Percentiles rank a stretch among this genome's conserved stretches.
Conservation (phyloP, 805 yeast genomes). For the Spathaspora sp. region DNA sequence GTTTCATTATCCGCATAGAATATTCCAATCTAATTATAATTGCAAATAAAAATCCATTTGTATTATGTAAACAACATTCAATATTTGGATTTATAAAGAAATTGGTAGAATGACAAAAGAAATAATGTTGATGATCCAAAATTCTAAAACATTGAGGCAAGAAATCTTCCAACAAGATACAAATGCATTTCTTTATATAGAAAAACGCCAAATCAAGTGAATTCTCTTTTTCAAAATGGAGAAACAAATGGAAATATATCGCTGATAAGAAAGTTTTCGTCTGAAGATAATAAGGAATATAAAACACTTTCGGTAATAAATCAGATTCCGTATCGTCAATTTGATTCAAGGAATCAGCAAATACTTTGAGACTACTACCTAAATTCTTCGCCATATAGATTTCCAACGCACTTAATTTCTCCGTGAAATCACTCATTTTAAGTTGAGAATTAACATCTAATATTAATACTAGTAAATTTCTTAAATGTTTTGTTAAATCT, state of each 20-base stretch:
- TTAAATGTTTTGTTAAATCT: conserved; percentile 21
- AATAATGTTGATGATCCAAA: conserved; percentile 18
- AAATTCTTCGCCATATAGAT: conserved; percentile 13
- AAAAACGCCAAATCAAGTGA: conserved; percentile 31
- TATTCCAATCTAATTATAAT: conserved; percentile 26
- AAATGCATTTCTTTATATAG: conserved; percentile 32
- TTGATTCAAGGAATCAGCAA: conserved; percentile 2
- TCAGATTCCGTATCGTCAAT: not conserved
- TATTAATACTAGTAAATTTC: conserved; percentile 31
- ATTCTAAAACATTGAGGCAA: conserved; percentile 30
- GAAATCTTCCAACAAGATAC: conserved; percentile 23
- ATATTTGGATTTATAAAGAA: conserved; percentile 32
- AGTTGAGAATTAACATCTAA: conserved; percentile 38
- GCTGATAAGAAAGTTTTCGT: conserved; percentile 29
- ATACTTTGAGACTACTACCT: not conserved
- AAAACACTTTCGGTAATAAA: not conserved
- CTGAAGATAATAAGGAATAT: conserved; percentile 1
- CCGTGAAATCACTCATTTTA: conserved; percentile 32
- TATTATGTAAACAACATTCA: conserved; percentile 25
- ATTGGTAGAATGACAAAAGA: conserved; percentile 28
- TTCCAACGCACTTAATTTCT: conserved; percentile 34
- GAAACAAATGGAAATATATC: conserved; percentile 36
- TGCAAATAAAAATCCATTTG: conserved; percentile 25
- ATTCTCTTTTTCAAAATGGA: conserved; percentile 27
- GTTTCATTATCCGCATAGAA: conserved; percentile 17